Percentiles rank a stretch among this genome's conserved stretches.
Conservation (phyloP, 179 eudicot species). For the Heliamphora pulchella region DNA sequence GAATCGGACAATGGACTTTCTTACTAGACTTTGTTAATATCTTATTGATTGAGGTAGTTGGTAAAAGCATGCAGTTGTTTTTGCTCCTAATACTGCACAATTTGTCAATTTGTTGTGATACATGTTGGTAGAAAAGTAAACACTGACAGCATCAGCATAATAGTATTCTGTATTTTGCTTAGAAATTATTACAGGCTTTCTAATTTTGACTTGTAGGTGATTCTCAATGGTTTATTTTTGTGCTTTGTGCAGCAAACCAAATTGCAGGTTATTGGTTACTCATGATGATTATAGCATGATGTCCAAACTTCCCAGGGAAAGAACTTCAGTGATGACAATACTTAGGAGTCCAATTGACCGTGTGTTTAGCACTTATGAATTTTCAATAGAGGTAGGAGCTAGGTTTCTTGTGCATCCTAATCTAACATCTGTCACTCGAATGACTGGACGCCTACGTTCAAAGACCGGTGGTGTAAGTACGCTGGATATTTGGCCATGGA, state of each 20-base stretch:
- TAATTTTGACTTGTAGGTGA: neutral
- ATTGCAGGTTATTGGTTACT: constrained; percentile 71
- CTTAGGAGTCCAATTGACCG: constrained; percentile 90
- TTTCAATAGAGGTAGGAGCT: constrained; percentile 91
- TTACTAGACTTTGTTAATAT: neutral
- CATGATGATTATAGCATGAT: constrained; percentile 94
- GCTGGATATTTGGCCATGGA: constrained; percentile 98
- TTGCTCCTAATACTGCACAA: neutral
- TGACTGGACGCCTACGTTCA: constrained; percentile 49
- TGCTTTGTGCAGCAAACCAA: constrained; percentile 49
- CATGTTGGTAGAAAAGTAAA: neutral
- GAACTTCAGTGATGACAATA: constrained; percentile 83
- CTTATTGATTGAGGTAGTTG: neutral
- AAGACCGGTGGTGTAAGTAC: constrained; percentile 59
- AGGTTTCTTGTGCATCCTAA: constrained; percentile 90
- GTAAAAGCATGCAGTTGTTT: neutral
- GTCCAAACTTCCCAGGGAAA: constrained; percentile 65
- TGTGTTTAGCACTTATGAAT: constrained; percentile 88
- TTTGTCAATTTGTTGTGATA: neutral
- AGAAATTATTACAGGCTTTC: neutral
- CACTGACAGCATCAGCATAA: neutral
- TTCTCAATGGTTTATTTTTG: constrained; percentile 8
- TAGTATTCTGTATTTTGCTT: neutral
- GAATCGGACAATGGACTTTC: neutral
- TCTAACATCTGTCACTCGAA: constrained; percentile 61